phyloP scores from a whole-genome alignment of 2,329 filamentous ascomycete genomes.

The Trichoderma sp. region DNA sequence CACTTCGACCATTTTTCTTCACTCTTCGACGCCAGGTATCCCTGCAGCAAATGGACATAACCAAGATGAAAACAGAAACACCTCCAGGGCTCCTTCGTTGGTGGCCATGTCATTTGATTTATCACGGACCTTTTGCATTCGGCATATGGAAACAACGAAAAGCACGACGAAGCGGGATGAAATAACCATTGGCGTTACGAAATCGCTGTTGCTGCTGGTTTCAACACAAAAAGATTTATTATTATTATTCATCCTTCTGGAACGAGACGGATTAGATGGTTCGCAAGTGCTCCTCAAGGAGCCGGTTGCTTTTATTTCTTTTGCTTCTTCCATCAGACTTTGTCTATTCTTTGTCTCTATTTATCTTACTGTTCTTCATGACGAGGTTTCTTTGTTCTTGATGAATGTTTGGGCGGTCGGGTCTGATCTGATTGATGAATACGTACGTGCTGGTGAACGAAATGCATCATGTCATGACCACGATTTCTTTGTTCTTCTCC shows the following conservation, averaged over 20 bases:
- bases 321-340: too few relatives aligned
- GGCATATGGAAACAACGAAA: background rate
- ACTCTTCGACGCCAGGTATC: conserved; percentile 1
- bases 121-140: conserved; percentile 3
- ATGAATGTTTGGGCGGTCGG: background rate
- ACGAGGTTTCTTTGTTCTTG: background rate
- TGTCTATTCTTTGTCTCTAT: too few relatives aligned
- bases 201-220: conserved; percentile 2
- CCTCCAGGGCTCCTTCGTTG: background rate
- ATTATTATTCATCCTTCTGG: conserved; percentile 17
- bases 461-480: background rate
- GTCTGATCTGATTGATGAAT: background rate
- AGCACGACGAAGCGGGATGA: background rate
- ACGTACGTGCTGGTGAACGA: background rate
- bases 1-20: conserved; percentile 4
- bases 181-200: background rate
- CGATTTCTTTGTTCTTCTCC: background rate
- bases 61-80: background rate
- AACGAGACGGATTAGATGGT: conserved; percentile 31
- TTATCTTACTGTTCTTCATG: background rate
- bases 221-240: background rate
- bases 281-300: conserved; percentile 31
- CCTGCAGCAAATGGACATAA: conserved; percentile 3
- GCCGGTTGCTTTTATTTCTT: background rate
- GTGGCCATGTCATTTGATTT: conserved; percentile 19